Percentiles rank a stretch among this genome's conserved stretches.
Conservation (phyloP, 805 yeast species). For the Komagataella populi region DNA sequence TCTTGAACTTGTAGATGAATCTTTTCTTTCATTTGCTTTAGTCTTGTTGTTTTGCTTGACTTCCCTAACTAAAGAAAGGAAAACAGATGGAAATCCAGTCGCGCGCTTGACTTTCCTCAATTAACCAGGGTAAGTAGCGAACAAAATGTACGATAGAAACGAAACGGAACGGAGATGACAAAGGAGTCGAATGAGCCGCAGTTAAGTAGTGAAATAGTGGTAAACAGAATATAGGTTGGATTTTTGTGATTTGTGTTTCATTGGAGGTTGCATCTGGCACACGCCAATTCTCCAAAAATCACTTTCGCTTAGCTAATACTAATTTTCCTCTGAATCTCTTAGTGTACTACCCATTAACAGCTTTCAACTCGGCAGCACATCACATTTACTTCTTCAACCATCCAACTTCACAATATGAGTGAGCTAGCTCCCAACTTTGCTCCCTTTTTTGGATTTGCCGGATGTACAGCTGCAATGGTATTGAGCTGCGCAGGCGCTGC, state of each 20-base stretch:
- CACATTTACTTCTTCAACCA: neutral
- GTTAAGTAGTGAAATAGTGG: neutral
- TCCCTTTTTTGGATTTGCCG: constrained; percentile 96
- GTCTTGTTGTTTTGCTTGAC: neutral
- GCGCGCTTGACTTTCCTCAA: neutral
- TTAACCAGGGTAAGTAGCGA: neutral
- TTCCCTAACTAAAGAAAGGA: neutral
- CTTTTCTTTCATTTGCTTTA: constrained; percentile 20
- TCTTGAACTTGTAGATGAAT: constrained; percentile 40
- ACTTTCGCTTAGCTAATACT: neutral
- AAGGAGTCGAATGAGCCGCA: neutral
- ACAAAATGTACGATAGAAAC: neutral
- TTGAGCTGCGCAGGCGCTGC: constrained; percentile 97
- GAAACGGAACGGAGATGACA: neutral
- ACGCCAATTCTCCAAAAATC: neutral
- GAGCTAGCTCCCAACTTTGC: constrained; percentile 86
- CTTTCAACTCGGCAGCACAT: neutral
- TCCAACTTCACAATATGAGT: constrained; percentile 12
- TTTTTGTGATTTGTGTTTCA: too few species aligned
- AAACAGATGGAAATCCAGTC: neutral
- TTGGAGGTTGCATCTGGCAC: neutral
- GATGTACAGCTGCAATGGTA: constrained; percentile 88
- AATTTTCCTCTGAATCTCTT: neutral
- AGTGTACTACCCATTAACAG: neutral
- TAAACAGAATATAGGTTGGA: too few species aligned